These are phyloP conservation scores for Psilocybe tampanensis DNA, from an alignment of 768 basidiomycete species.

Conservation along the genomic window DNA sequence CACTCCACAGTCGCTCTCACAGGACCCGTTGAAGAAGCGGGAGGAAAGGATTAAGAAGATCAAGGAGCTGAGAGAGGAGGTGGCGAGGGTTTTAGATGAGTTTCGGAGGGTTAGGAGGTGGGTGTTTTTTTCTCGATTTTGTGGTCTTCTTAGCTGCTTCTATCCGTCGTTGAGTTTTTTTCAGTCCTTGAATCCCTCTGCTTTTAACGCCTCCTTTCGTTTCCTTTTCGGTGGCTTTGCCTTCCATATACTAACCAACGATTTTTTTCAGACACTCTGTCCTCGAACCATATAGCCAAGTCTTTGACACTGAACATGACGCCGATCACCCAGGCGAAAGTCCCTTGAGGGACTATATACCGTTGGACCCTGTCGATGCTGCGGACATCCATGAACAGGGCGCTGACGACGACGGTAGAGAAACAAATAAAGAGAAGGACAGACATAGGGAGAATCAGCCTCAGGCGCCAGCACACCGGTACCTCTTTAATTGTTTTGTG, in stretches of 20 bases:
- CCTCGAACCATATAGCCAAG: conserved; percentile 58
- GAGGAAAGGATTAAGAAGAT: conserved; percentile 35
- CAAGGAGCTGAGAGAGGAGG: conserved; percentile 34
- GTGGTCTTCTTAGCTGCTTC: too few species aligned
- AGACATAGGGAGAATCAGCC: conserved; percentile 41
- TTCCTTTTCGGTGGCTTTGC: too few species aligned
- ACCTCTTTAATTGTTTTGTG: conserved; percentile 74
- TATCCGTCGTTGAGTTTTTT: too few species aligned
- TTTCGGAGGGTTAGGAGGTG: conserved; percentile 59
- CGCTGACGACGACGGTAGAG: background rate
- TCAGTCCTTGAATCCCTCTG: too few species aligned
- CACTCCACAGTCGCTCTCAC: too few species aligned
- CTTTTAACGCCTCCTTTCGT: too few species aligned
- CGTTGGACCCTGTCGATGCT: background rate
- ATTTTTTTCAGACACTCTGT: conserved; percentile 41
- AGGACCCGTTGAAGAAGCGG: conserved; percentile 11
- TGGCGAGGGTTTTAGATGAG: conserved; percentile 39
- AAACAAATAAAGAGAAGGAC: background rate
- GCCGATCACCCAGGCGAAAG: background rate
- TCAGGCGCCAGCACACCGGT: conserved; percentile 44
- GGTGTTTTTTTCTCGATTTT: conserved; percentile 1
- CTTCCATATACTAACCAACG: too few species aligned
- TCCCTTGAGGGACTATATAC: background rate
- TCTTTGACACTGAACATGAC: conserved; percentile 35
- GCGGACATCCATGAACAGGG: background rate